Conservation (phyloP, 352 stramenopile species). For the Elongisporangium undulatum region DNA sequence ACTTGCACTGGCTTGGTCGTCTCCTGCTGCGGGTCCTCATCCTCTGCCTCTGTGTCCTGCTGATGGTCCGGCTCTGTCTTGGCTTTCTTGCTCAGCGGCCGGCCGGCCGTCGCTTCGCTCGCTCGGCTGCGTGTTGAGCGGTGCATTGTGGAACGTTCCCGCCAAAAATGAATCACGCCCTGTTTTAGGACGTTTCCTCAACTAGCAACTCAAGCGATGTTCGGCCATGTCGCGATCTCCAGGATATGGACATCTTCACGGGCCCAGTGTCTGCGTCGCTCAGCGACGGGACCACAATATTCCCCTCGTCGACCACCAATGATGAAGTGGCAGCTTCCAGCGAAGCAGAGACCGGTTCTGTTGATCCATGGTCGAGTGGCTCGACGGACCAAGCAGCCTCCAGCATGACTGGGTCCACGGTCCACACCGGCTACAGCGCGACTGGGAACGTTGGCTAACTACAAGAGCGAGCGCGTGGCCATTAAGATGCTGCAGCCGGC, state of each 20-base stretch:
- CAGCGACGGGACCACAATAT: too few relatives aligned
- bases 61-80: not conserved
- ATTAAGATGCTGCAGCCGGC: constrained; percentile 15
- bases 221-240: too few relatives aligned
- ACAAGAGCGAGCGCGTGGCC: constrained; percentile 10
- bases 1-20: not conserved
- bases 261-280: too few relatives aligned
- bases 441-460: not conserved
- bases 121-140: not conserved
- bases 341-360: not conserved
- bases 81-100: not conserved
- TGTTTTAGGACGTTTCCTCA: not conserved
- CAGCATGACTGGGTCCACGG: not conserved
- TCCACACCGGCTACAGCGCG: not conserved
- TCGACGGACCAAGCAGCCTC: not conserved
- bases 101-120: not conserved
- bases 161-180: too few relatives aligned
- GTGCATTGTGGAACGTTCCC: not conserved
- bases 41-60: not conserved
- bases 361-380: not conserved
- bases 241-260: too few relatives aligned
- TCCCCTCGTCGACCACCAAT: too few relatives aligned
- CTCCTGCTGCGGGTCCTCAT: not conserved
- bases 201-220: not conserved
- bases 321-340: too few relatives aligned